Evolutionary conservation across 2,329 filamentous ascomycete genomes (phyloP), one percentile per base, ranked within the genome.

Genomic region (Gnomoniopsis sp.): DNA sequence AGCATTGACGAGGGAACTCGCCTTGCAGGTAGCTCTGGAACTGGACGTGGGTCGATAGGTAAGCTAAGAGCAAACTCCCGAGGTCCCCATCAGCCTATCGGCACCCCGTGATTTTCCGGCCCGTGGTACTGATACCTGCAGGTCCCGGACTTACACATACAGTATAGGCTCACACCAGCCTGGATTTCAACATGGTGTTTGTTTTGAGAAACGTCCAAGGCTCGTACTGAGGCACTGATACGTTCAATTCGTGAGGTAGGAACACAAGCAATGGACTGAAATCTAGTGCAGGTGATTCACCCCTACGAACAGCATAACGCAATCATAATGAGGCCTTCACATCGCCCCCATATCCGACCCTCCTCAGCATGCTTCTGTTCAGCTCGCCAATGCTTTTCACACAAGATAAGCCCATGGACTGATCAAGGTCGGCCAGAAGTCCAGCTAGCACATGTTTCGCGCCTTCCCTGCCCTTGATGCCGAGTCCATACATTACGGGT

Each of bases 401-500:
- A 0, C 84, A 83, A 2, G 77, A 71, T 49, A 86, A 69, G 1
- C 79, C 79, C 78, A 87, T 81, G 10, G 75, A 81, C 56, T 82
- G 76, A 67, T 86, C 83, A 17, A 78, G 71, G 67, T 81, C 85
- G 26, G 71, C 79, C 52, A 84, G 67, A 19, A 85, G 64, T 1
- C 80, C 77, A 53, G 75, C 75, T 56, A 84, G 65, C 2, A 80
- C 77, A 53, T 80, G 72, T 61, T 77, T 77, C 1, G 81, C 84
- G 11, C 85, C 84, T 44, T 77, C 72, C 64, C 79, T 76, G 6
- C 84, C 84, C 6, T 75, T 78, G 22, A 85, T 75, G 2, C 77
- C 79, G 15, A 87, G 69, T 0, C 83, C 83, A 66, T 86, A 87
- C 15, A 86, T 77, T 22, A 78, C 81, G 4, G 84, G 83, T 56